Evolutionary conservation across 768 basidiomycete genomes (phyloP).

Genomic region (Mycena rebaudengoi): DNA sequence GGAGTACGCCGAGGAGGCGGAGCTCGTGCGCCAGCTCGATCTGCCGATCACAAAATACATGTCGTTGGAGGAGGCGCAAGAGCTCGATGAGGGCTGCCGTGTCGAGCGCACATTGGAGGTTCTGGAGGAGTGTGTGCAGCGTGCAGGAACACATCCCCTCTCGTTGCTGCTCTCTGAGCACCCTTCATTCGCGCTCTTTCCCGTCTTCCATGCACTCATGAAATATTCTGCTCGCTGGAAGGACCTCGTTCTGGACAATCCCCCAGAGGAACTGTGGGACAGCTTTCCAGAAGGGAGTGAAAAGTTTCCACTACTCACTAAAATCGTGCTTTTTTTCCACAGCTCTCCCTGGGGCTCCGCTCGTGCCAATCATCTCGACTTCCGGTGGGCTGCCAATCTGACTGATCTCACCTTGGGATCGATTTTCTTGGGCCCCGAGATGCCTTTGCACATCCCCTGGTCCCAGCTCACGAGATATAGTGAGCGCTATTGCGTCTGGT

Average conservation of each 20-base stretch:
- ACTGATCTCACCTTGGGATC: not conserved
- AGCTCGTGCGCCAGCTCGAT: too few species aligned
- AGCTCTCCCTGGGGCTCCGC: too few species aligned
- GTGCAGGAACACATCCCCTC: not conserved
- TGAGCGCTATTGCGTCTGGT: not conserved
- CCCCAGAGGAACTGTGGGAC: not conserved
- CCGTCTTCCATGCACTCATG: not conserved
- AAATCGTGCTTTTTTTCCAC: not conserved
- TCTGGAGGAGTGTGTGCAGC: not conserved
- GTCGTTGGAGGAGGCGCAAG: too few species aligned
- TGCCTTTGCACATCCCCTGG: not conserved
- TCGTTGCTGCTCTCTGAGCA: slow-evolving; percentile 1
- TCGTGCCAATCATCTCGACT: too few species aligned
- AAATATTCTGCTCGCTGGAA: not conserved
- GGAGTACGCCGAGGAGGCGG: too few species aligned
- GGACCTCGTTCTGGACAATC: not conserved
- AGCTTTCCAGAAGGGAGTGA: not conserved
- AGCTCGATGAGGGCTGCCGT: not conserved
- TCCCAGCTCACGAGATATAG: slow-evolving; percentile 13
- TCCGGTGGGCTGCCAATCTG: not conserved
- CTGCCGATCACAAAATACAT: too few species aligned
- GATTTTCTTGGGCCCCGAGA: not conserved
- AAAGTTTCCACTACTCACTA: not conserved
- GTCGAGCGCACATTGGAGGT: not conserved
- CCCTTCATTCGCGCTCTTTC: not conserved